These are phyloP conservation scores for Heliamphora exappendiculata DNA, from an alignment of 148 eudicot species.

Conservation along the genomic window DNA sequence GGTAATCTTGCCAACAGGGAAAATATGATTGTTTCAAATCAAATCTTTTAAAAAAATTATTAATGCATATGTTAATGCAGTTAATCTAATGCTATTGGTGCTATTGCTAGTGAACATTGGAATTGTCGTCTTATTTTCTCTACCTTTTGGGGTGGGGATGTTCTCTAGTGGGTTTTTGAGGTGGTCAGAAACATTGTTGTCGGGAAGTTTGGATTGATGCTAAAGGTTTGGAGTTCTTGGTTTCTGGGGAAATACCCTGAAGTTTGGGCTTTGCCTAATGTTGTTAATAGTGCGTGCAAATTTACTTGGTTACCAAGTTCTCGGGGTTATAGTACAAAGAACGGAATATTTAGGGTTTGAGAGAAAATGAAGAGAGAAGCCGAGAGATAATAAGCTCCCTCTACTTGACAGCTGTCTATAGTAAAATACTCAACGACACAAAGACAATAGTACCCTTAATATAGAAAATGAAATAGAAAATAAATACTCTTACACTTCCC, in stretches of 20 bases:
- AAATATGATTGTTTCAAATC: background rate
- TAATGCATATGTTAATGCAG: background rate
- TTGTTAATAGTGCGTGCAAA: background rate
- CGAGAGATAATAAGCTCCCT: too few species aligned
- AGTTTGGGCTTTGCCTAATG: background rate
- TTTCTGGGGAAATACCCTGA: background rate
- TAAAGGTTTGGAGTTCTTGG: background rate
- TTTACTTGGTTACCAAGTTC: background rate
- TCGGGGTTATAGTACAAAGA: too few species aligned
- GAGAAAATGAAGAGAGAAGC: too few species aligned
- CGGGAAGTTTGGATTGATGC: background rate
- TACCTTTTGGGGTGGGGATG: background rate
- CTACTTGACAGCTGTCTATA: too few species aligned
- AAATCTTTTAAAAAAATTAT: background rate
- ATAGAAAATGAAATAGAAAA: too few species aligned
- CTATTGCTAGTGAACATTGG: background rate
- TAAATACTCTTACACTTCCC: too few species aligned
- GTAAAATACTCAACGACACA: too few species aligned
- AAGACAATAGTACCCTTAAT: too few species aligned
- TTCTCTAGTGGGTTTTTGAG: background rate
- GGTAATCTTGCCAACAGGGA: background rate
- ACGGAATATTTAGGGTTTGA: too few species aligned
- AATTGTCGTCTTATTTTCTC: background rate
- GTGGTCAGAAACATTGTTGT: background rate
- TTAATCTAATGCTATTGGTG: background rate